phyloP scores from a whole-genome alignment of 768 basidiomycete species.

The Atractiella rhizophila region DNA sequence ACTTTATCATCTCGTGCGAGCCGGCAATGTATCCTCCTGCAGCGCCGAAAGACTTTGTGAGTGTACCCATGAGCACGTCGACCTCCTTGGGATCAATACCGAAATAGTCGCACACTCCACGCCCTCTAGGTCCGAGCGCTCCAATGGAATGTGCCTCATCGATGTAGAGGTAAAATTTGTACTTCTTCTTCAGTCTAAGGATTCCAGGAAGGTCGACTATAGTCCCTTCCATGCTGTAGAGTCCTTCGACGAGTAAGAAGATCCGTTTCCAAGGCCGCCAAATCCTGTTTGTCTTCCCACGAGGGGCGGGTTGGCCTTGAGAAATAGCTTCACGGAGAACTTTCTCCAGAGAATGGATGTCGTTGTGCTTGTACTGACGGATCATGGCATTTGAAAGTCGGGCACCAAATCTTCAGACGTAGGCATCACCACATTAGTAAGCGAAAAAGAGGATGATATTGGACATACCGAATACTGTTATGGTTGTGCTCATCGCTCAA shows the following conservation, averaged over 20 bases:
- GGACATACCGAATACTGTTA: conserved; percentile 73
- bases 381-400: conserved; percentile 68
- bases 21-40: conserved; percentile 89
- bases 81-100: conserved; percentile 49
- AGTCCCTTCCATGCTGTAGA: conserved; percentile 98
- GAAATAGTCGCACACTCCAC: conserved; percentile 89
- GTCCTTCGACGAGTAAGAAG: conserved; percentile 69
- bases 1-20: conserved; percentile 48
- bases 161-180: conserved; percentile 93
- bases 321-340: conserved; percentile 72
- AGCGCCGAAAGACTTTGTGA: conserved; percentile 69
- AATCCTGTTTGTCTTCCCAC: too few relatives aligned
- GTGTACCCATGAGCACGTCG: conserved; percentile 95
- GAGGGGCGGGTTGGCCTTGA: conserved; percentile 90
- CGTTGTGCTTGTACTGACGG: conserved; percentile 88
- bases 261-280: conserved; percentile 99
- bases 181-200: conserved; percentile 66
- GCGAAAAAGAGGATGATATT: too few relatives aligned
- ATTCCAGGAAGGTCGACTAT: conserved; percentile 58
- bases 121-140: conserved; percentile 76
- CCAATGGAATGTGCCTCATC: conserved; percentile 98
- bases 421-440: too few relatives aligned
- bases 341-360: conserved; percentile 56
- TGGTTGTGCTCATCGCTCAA: conserved; percentile 96
- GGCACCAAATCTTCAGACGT: too few relatives aligned